Conservation (phyloP, 306 rosid species). For the Argentina anserina region DNA sequence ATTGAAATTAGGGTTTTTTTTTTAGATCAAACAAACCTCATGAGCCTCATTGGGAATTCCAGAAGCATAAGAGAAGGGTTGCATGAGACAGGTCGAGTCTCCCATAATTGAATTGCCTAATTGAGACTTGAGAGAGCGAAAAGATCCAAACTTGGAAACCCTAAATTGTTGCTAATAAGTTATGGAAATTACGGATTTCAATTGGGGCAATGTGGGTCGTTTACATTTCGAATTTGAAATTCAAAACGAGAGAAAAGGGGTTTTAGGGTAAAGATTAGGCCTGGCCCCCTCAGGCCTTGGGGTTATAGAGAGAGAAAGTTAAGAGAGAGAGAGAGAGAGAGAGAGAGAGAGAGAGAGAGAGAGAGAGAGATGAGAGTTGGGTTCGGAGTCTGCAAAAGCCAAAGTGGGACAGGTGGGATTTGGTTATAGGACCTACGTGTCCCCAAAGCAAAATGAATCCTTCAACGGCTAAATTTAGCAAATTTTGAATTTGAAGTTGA, state of each 20-base stretch:
- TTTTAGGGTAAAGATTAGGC: slow-evolving; percentile 27
- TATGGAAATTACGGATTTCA: neutral
- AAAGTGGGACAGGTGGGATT: slow-evolving; percentile 1
- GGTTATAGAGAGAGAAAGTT: neutral
- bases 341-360: no score
- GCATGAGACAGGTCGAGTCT: slow-evolving; percentile 89
- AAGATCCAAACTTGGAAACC: slow-evolving; percentile 42
- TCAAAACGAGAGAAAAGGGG: slow-evolving; percentile 37
- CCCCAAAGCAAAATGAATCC: slow-evolving; percentile 7
- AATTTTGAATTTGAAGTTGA: slow-evolving; percentile 23
- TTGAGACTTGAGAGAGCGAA: slow-evolving; percentile 18
- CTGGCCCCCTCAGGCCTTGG: slow-evolving; percentile 5
- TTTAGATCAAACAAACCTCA: slow-evolving; percentile 43
- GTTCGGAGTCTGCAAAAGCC: slow-evolving; percentile 12
- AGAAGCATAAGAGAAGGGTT: slow-evolving; percentile 80
- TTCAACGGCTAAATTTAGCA: slow-evolving; percentile 19
- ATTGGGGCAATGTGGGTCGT: neutral
- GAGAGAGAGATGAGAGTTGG: slow-evolving; percentile 11
- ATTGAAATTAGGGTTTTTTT: neutral
- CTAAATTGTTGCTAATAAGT: slow-evolving; percentile 2
- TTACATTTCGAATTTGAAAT: slow-evolving; percentile 64
- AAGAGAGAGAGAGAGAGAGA: slow-evolving; percentile 4
- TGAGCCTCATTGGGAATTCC: slow-evolving; percentile 68
- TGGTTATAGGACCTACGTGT: slow-evolving; percentile 31
- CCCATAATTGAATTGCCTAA: slow-evolving; percentile 46